Percentiles rank a stretch among this genome's conserved stretches.
Conservation (phyloP, 306 rosid species). For the Rosa rugosa region DNA sequence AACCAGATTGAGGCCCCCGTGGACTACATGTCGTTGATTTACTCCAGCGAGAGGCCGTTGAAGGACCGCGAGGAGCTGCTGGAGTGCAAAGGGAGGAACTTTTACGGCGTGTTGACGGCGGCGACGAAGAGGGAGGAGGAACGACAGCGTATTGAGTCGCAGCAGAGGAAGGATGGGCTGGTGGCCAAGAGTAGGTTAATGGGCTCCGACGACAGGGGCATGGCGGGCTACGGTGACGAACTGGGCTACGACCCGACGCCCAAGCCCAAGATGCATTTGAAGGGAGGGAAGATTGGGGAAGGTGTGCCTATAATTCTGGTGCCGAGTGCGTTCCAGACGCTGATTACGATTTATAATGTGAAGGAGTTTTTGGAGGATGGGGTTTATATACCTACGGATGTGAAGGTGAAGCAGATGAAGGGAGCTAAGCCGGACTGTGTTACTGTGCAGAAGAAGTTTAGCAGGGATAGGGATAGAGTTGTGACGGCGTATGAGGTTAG, state of each 20-base stretch:
- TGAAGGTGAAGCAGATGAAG: constrained; percentile 91
- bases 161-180: constrained; percentile 89
- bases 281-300: constrained; percentile 82
- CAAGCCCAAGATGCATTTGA: constrained; percentile 78
- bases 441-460: constrained; percentile 97
- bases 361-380: constrained; percentile 98
- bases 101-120: constrained; percentile 60
- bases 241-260: constrained; percentile 60
- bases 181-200: constrained; percentile 88
- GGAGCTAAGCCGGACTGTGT: constrained; percentile 90
- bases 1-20: constrained; percentile 17
- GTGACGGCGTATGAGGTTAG: constrained; percentile 97
- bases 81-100: constrained; percentile 82
- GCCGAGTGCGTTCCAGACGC: constrained; percentile 91
- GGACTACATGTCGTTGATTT: constrained; percentile 56
- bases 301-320: constrained; percentile 94
- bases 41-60: constrained; percentile 63
- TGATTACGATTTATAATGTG: constrained; percentile 83
- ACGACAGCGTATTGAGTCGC: constrained; percentile 81
- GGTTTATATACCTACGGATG: constrained; percentile 80
- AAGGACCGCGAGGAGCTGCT: constrained; percentile 78
- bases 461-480: constrained; percentile 84
- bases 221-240: constrained; percentile 69
- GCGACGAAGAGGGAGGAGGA: constrained; percentile 95
- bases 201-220: constrained; percentile 71